phyloP scores from a whole-genome alignment of 768 basidiomycete species.

The Clitopilus hobsonii region DNA sequence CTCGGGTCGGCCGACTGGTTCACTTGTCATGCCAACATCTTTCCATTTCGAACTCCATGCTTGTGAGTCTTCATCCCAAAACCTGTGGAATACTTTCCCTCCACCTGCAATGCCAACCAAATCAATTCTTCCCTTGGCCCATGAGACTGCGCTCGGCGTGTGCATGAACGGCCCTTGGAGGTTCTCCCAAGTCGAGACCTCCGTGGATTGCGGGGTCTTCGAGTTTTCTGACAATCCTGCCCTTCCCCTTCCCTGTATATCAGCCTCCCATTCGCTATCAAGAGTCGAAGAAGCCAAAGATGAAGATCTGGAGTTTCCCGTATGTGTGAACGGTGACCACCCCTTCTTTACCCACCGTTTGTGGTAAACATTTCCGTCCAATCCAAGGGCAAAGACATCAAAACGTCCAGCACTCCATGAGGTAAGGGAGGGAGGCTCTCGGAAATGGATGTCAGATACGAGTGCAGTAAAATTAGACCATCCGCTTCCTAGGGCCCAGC shows the following conservation, averaged over 20 bases:
- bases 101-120: constrained; percentile 1
- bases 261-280: constrained; percentile 4
- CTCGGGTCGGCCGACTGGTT: neutral
- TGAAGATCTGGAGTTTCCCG: too few species aligned
- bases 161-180: constrained; percentile 1
- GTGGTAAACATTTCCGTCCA: constrained; percentile 8
- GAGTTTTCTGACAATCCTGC: too few species aligned
- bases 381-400: constrained; percentile 11
- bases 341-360: constrained; percentile 7
- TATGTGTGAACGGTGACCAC: neutral
- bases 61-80: neutral
- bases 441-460: too few species aligned
- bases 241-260: neutral
- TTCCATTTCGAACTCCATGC: neutral
- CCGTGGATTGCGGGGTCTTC: too few species aligned
- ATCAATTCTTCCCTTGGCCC: neutral
- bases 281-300: too few species aligned
- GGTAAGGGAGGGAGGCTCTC: constrained; percentile 4
- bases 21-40: neutral
- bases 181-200: too few species aligned
- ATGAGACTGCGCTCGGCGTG: neutral
- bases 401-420: constrained; percentile 8
- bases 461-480: too few species aligned
- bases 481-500: neutral
- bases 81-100: constrained; percentile 1